These are phyloP conservation scores for Acacia concinna DNA, from an alignment of 331 rosid species.

Conservation along the genomic window DNA sequence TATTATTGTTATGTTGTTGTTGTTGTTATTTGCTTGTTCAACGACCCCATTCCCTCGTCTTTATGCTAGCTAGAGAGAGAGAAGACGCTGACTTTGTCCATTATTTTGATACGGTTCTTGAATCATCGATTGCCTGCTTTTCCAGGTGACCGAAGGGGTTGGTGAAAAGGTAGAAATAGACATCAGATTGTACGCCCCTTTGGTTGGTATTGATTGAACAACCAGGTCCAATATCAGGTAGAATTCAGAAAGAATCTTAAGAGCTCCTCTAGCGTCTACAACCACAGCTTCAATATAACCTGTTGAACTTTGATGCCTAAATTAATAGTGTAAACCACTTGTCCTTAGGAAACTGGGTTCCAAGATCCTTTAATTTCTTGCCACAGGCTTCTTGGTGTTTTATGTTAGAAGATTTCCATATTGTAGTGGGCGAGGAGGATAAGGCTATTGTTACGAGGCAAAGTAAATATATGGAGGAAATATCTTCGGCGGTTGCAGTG, in stretches of 20 bases:
- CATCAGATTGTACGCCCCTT: constrained; percentile 7
- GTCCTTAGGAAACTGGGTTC: constrained; percentile 24
- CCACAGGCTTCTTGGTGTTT: constrained; percentile 32
- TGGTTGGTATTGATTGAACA: constrained; percentile 21
- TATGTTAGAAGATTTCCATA: constrained; percentile 16
- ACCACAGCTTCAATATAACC: constrained; percentile 17
- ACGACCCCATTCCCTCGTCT: constrained; percentile 38
- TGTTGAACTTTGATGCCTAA: constrained; percentile 29
- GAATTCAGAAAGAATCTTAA: constrained; percentile 30
- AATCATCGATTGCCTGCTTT: constrained; percentile 33
- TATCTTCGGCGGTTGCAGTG: constrained; percentile 58
- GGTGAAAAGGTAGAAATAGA: constrained; percentile 34
- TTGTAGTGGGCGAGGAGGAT: constrained; percentile 29
- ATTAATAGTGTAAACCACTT: constrained; percentile 28
- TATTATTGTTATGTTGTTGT: constrained; percentile 7
- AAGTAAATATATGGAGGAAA: constrained; percentile 57
- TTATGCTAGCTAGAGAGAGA: constrained; percentile 35
- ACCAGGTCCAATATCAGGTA: constrained; percentile 34
- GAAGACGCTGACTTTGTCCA: constrained; percentile 37
- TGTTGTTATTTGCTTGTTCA: constrained; percentile 17
- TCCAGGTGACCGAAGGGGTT: constrained; percentile 36
- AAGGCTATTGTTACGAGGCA: constrained; percentile 34
- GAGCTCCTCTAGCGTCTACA: constrained; percentile 30
- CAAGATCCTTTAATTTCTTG: constrained; percentile 31
- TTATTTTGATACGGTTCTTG: constrained; percentile 32